Evolutionary conservation across 2,329 filamentous ascomycete genomes (phyloP), one percentile per base, ranked within the genome.

Genomic region (Fusarium secorum): DNA sequence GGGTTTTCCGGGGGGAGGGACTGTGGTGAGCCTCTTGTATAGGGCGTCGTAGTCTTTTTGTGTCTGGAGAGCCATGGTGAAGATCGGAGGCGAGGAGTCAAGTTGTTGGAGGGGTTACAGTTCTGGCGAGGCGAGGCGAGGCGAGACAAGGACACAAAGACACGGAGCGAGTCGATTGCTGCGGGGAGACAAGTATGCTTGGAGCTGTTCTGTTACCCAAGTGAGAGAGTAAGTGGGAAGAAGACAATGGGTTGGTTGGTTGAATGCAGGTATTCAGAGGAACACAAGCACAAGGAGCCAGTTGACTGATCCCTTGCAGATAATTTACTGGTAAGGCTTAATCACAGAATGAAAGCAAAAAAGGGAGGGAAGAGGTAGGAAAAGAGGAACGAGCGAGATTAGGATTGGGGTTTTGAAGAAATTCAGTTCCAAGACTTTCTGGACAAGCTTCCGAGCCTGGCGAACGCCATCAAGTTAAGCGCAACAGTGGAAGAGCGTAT

Each of bases 1-100:
- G 2, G 94, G 93, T 52, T 88, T 84, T 71, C 94, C 94, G 13
- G 91, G 87, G 7, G 93, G 90, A 51, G 94, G 93, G 20, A 88
- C 86, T 61, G 83, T 79, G 55, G 85, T 82, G 62, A 93, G 82
- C 78, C 90, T 87, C 70, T 82, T 79, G 74, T 86, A 82, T 70
- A 81, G 80, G 42, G 84, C 82, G 59, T 77, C 69, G 45, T 77
- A 73, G 71, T 81, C 77, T 57, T 72, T 74, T 66, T 75, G 71
- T 64, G 70, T 72, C 42, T 70, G 70, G 60, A 77, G 75, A 60
- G 79, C 73, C 80, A 82, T 81, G 66, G 60, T 75, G 74, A 60
- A n/a, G 54, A 49, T 62, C 52, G 38, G 54, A 45, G 35, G 33
- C 48, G 14, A 52, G 48, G 32, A 52, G 48, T 52, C 24, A 38